Conservation (phyloP, 495 filamentous ascomycete species). For the Recurvomyces mirabilis region DNA sequence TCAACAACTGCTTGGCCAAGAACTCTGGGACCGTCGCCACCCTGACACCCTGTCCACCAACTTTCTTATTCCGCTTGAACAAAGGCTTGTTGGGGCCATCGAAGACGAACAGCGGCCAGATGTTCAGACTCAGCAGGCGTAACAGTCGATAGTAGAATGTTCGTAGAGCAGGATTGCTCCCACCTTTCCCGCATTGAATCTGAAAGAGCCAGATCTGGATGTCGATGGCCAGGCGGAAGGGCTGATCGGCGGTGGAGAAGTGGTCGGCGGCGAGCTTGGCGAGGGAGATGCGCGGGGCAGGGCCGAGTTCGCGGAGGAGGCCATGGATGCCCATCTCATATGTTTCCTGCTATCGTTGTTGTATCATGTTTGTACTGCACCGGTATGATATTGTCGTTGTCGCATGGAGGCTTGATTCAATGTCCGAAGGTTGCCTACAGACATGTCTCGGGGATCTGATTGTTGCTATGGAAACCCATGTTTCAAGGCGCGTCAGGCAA, state of each 20-base stretch:
- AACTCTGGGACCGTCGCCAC: constrained; percentile 38
- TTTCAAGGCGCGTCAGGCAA: no score
- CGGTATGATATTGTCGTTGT: no score
- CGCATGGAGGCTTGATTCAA: no score
- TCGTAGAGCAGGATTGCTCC: constrained; percentile 79
- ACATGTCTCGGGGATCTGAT: no score
- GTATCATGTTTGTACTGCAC: neutral
- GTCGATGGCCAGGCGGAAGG: constrained; percentile 83
- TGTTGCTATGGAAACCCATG: no score
- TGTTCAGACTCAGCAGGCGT: constrained; percentile 64
- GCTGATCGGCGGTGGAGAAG: constrained; percentile 55
- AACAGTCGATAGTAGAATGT: constrained; percentile 88
- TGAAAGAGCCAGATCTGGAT: constrained; percentile 98
- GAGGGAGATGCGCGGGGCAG: constrained; percentile 67
- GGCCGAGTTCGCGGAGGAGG: constrained; percentile 79
- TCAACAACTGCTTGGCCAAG: constrained; percentile 60
- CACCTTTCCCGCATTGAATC: constrained; percentile 70
- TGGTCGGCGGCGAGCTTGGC: constrained; percentile 70
- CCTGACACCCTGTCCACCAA: constrained; percentile 31
- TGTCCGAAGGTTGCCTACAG: no score
- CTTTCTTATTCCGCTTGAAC: constrained; percentile 73
- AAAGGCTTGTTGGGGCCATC: constrained; percentile 82
- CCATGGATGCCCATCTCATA: constrained; percentile 37
- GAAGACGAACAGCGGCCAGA: constrained; percentile 90
- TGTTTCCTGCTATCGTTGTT: neutral